These are phyloP conservation scores for Rhodosporidiobolus sp. DNA, from an alignment of 768 basidiomycete genomes.

Conservation along the genomic window DNA sequence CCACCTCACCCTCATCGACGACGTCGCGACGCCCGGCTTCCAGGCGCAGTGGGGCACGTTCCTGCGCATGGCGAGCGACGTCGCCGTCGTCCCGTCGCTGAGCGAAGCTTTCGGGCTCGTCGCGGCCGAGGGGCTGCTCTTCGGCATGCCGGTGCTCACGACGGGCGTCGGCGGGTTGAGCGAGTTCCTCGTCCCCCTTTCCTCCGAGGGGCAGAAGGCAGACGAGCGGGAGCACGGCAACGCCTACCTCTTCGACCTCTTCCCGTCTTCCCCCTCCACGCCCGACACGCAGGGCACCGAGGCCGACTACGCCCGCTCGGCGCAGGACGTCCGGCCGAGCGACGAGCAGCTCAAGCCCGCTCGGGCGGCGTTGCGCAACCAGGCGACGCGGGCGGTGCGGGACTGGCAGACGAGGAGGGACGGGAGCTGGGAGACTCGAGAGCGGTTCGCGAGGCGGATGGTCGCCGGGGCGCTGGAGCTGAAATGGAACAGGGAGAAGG, in stretches of 20 bases:
- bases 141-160: conserved; percentile 23
- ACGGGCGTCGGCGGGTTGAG: conserved; percentile 24
- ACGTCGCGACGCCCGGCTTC: not conserved
- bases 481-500: conserved; percentile 13
- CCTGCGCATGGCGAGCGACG: conserved; percentile 27
- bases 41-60: conserved; percentile 8
- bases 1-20: conserved; percentile 17
- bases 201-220: not conserved
- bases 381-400: not conserved
- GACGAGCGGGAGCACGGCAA: not conserved
- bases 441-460: conserved; percentile 13
- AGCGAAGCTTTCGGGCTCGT: conserved; percentile 31
- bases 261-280: not conserved
- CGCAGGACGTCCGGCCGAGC: conserved; percentile 5
- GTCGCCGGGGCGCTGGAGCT: conserved; percentile 9
- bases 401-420: not conserved
- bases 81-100: conserved; percentile 23
- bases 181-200: conserved; percentile 12
- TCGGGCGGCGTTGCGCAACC: not conserved
- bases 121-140: conserved; percentile 28
- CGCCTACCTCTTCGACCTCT: conserved; percentile 15
- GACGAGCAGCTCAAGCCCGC: conserved; percentile 8
- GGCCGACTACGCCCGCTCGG: conserved; percentile 1
- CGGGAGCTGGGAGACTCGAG: not conserved
- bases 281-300: not conserved